These are phyloP conservation scores for Yarrowia sp. DNA, from an alignment of 805 yeast species.

Conservation along the genomic window DNA sequence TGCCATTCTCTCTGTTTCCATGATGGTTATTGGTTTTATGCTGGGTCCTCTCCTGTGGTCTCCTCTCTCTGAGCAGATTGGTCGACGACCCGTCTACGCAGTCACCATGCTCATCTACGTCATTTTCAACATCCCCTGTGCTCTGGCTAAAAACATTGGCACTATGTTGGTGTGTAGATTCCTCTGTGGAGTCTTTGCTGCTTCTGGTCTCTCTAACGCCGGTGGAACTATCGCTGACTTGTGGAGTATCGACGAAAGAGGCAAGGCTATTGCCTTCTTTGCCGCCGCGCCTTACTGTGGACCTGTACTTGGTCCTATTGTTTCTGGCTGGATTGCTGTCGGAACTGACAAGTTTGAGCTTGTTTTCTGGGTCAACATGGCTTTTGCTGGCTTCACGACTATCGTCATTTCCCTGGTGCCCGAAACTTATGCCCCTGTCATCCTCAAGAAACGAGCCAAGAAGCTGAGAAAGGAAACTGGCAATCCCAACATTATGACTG, in stretches of 20 bases:
- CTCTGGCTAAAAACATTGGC: conserved; percentile 81
- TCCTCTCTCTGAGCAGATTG: conserved; percentile 83
- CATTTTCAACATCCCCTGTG: conserved; percentile 86
- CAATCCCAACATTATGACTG: conserved; percentile 86
- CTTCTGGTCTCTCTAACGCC: conserved; percentile 83
- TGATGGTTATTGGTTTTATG: conserved; percentile 89
- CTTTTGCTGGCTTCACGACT: conserved; percentile 87
- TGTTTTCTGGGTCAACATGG: conserved; percentile 91
- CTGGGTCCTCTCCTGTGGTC: conserved; percentile 91
- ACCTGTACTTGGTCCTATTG: conserved; percentile 88
- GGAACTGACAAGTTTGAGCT: conserved; percentile 68
- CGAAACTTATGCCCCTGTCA: conserved; percentile 93
- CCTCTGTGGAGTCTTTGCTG: conserved; percentile 83
- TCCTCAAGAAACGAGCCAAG: conserved; percentile 72
- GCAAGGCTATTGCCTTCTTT: conserved; percentile 87
- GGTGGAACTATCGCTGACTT: conserved; percentile 93
- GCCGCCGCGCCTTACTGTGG: conserved; percentile 94
- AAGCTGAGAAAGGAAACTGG: conserved; percentile 80
- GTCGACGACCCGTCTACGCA: conserved; percentile 83
- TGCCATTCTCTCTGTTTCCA: conserved; percentile 76
- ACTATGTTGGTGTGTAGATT: conserved; percentile 83
- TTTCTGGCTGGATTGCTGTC: conserved; percentile 83
- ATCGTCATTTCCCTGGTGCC: conserved; percentile 69
- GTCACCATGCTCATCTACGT: conserved; percentile 76
- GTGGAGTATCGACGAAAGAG: conserved; percentile 81